Evolutionary conservation across 148 eudicot species (phyloP), one percentile per base, ranked within the genome.

Genomic region (Rhododendron simsii): DNA sequence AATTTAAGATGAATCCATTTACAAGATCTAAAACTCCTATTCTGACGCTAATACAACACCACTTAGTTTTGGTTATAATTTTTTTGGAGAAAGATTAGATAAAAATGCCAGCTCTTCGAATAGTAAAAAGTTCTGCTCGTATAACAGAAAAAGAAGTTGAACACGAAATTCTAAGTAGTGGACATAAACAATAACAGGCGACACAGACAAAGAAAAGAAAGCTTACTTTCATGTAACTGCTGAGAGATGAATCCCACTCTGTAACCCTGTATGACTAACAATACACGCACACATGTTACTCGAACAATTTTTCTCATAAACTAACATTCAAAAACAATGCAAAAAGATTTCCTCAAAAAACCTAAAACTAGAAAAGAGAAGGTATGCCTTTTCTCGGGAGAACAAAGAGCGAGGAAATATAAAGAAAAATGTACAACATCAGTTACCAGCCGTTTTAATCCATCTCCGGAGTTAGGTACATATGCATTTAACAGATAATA

Each of bases 381-480:
- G 4, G 51, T 11, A 65, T 85, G 44, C 45, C 59, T 53, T 28
- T 14, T 45, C 63, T 55, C 16, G 5, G 15, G 13, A 77, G 28
- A 35, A 78, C 0, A 20, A 23, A 48, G 73, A 48, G 28, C 3
- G 2, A 37, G 57, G 28, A 51, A 30, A n/a, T 30, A 16, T 30
- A 78, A n/a, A n/a, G 20, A 51, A 11, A 84, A 33, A 11, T 30
- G 82, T 6, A 28, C 15, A 15, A 18, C 81, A 28, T 75, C 10
- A 63, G 47, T 86, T 94, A 97, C 98, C 98, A 97, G 87, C 91
- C 99, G 93, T 91, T 67, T 93, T 14, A 97, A 89, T 85, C 99
- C 99, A 88, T 95, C 99, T 65, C 99, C 96, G 85, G 99, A 95
- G 88, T 97, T 97, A 57, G 99, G 99, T 74, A 97, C 98, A 89